These are phyloP conservation scores for Beauveria varroae DNA, from an alignment of 2,329 filamentous ascomycete genomes.

Conservation along the genomic window DNA sequence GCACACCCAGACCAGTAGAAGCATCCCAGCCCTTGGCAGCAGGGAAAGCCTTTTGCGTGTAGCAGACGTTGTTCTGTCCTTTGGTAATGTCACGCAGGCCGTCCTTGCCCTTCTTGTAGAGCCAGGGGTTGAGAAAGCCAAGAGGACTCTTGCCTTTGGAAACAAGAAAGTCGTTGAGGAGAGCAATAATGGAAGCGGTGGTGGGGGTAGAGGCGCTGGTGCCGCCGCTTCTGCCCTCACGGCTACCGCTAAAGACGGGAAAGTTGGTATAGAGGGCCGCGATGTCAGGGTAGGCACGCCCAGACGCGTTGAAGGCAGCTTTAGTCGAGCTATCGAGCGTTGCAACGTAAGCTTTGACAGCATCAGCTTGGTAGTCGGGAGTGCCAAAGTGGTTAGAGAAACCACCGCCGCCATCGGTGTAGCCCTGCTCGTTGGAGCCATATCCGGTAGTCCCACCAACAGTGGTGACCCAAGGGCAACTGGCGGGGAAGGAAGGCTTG, in stretches of 20 bases:
- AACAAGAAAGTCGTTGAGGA: slow-evolving; percentile 35
- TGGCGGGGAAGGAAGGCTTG: slow-evolving; percentile 5
- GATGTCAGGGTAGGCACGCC: slow-evolving; percentile 9
- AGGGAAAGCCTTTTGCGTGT: slow-evolving; percentile 9
- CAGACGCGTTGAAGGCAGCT: slow-evolving; percentile 6
- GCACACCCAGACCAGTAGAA: slow-evolving; percentile 14
- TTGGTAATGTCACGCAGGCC: slow-evolving; percentile 17
- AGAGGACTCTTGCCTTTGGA: slow-evolving; percentile 27
- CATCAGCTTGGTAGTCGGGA: slow-evolving; percentile 3
- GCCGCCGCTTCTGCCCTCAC: slow-evolving; percentile 2
- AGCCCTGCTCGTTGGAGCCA: slow-evolving; percentile 1
- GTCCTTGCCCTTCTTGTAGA: slow-evolving; percentile 22
- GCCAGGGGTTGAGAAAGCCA: slow-evolving; percentile 37
- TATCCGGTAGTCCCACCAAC: slow-evolving; percentile 8
- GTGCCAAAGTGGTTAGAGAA: slow-evolving; percentile 10
- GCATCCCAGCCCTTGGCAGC: slow-evolving; percentile 19
- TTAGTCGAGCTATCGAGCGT: not conserved
- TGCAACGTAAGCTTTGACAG: slow-evolving; percentile 3
- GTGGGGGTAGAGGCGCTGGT: slow-evolving; percentile 31
- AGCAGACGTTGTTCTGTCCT: slow-evolving; percentile 14
- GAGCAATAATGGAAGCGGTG: slow-evolving; percentile 33
- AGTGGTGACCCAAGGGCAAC: slow-evolving; percentile 10
- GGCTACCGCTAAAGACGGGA: not conserved
- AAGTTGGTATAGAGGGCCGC: slow-evolving; percentile 1
- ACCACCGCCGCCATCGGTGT: slow-evolving; percentile 5